Percentiles rank a stretch among this genome's conserved stretches.
Conservation (phyloP, 176 grass and related monocot genomes). For the Rhynchospora pubera region DNA sequence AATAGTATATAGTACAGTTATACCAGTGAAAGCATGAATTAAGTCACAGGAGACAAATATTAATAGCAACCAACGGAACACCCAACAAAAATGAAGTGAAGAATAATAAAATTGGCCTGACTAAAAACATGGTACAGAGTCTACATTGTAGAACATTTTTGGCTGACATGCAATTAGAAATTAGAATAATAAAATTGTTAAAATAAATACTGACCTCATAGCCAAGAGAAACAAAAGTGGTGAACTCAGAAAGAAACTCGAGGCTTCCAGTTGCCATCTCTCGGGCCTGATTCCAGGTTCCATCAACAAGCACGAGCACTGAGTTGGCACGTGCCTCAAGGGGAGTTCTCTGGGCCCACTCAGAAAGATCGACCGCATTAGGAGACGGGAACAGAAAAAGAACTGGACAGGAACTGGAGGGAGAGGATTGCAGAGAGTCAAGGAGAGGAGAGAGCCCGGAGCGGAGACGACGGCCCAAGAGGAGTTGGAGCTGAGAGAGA, state of each 20-base stretch:
- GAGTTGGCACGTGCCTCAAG: constrained; percentile 22
- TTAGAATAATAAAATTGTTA: neutral
- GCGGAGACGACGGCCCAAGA: constrained; percentile 17
- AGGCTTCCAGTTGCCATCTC: constrained; percentile 75
- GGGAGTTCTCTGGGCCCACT: constrained; percentile 40
- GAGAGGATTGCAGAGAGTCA: constrained; percentile 24
- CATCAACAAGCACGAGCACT: constrained; percentile 66
- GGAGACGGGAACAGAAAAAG: constrained; percentile 71
- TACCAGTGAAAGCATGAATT: neutral
- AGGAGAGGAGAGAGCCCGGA: constrained; percentile 32
- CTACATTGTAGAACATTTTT: neutral
- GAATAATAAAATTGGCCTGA: neutral
- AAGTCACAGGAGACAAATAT: neutral
- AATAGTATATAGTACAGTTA: too few relatives aligned
- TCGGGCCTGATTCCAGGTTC: constrained; percentile 77
- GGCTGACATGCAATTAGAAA: neutral
- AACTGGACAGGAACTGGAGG: constrained; percentile 23
- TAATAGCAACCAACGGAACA: neutral
- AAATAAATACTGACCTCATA: constrained; percentile 19
- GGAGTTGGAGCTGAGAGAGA: constrained; percentile 16
- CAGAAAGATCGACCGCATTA: constrained; percentile 41
- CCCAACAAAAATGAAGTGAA: neutral
- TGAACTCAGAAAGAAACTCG: constrained; percentile 47
- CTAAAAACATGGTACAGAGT: neutral
- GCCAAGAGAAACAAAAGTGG: constrained; percentile 43